phyloP scores from a whole-genome alignment of 208 protist species.

The Leishmania braziliensis region DNA sequence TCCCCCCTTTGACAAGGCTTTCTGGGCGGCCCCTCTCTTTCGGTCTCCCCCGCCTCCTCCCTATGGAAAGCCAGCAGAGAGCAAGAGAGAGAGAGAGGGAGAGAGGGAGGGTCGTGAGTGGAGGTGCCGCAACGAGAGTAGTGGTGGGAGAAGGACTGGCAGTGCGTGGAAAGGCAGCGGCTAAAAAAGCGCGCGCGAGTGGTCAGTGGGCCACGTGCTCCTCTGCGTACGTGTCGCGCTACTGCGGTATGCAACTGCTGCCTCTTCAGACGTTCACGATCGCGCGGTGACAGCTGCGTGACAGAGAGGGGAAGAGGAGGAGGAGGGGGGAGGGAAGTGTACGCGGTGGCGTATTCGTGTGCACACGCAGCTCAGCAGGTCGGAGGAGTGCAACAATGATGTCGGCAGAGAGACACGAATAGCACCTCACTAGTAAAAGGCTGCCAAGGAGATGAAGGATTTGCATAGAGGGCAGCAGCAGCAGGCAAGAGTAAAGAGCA shows the following conservation, averaged over 20 bases:
- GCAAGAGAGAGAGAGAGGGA: background rate
- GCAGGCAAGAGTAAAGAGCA: background rate
- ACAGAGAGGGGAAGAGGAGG: too few relatives aligned
- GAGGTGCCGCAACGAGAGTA: too few relatives aligned
- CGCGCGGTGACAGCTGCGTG: background rate
- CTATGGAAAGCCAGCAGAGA: background rate
- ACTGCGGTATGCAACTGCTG: too few relatives aligned
- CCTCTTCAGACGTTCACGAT: background rate
- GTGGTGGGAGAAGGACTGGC: background rate
- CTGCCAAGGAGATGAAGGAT: background rate
- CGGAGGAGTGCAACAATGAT: background rate
- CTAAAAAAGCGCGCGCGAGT: background rate
- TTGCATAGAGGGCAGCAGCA: background rate
- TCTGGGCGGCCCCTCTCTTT: background rate
- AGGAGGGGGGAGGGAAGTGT: background rate
- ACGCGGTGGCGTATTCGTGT: background rate
- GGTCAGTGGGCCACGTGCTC: background rate
- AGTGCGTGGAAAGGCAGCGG: background rate
- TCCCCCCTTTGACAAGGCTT: too few relatives aligned
- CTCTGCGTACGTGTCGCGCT: too few relatives aligned
- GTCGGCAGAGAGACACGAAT: background rate
- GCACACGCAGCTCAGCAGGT: background rate
- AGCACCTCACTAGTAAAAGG: background rate
- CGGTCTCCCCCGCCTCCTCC: background rate
- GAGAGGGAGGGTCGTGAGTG: background rate